Conservation (phyloP, 2,329 filamentous ascomycete genomes). For the Coniella lustricola region DNA sequence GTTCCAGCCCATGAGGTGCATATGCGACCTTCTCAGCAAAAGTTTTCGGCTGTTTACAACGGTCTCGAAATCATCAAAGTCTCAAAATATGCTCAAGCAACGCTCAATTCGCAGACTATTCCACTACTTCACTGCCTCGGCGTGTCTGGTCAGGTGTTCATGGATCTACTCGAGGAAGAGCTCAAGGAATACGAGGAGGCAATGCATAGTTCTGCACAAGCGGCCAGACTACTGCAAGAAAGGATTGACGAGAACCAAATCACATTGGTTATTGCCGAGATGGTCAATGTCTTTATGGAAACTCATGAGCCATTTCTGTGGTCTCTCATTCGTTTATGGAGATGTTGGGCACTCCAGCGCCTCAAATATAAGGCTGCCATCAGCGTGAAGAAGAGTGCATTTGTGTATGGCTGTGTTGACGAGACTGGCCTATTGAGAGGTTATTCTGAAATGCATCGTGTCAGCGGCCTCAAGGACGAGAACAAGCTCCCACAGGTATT, state of each 20-base stretch:
- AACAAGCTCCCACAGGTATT: slow-evolving; percentile 72
- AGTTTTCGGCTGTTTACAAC: slow-evolving; percentile 67
- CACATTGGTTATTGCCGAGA: slow-evolving; percentile 64
- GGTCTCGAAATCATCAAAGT: slow-evolving; percentile 79
- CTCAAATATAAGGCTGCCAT: slow-evolving; percentile 92
- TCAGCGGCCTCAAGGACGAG: slow-evolving; percentile 31
- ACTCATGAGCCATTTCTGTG: slow-evolving; percentile 71
- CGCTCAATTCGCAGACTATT: slow-evolving; percentile 86
- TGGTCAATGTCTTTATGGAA: slow-evolving; percentile 73
- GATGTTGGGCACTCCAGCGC: slow-evolving; percentile 79
- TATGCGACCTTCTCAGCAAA: slow-evolving; percentile 78
- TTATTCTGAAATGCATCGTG: slow-evolving; percentile 44
- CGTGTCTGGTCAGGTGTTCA: slow-evolving; percentile 60
- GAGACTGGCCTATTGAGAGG: slow-evolving; percentile 73
- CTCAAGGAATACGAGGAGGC: slow-evolving; percentile 62
- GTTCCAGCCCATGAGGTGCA: slow-evolving; percentile 62
- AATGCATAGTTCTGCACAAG: slow-evolving; percentile 57
- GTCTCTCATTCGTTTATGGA: slow-evolving; percentile 76
- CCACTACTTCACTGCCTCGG: slow-evolving; percentile 74
- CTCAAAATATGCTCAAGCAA: slow-evolving; percentile 68
- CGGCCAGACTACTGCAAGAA: slow-evolving; percentile 60
- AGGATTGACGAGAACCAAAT: slow-evolving; percentile 82
- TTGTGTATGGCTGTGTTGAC: slow-evolving; percentile 81
- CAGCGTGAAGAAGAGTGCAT: slow-evolving; percentile 72
- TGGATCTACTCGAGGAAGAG: slow-evolving; percentile 59